Evolutionary conservation across 176 grass and related monocot species (phyloP).

Genomic region (Oryza glaberrima): DNA sequence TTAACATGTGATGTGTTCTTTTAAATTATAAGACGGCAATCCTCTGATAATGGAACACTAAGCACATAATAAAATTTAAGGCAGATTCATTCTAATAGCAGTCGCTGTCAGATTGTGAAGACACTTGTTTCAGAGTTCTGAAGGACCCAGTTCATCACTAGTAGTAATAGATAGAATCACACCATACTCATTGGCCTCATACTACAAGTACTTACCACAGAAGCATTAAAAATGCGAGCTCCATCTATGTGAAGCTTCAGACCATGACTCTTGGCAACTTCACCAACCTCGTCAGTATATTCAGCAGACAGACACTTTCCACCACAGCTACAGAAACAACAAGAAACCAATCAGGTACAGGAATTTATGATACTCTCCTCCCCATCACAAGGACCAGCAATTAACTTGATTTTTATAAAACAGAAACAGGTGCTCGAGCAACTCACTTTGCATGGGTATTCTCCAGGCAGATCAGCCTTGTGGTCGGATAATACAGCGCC

Average conservation of each 20-base stretch:
- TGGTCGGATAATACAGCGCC: constrained; percentile 73
- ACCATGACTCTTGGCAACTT: constrained; percentile 68
- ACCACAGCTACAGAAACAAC: constrained; percentile 54
- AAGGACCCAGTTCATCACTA: not conserved
- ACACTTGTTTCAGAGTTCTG: not conserved
- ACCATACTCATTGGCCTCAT: not conserved
- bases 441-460: constrained; percentile 97
- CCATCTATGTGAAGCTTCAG: constrained; percentile 96
- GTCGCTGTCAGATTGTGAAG: not conserved
- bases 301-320: constrained; percentile 77
- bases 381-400: not conserved
- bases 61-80: not conserved
- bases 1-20: not conserved
- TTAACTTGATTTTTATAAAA: not conserved
- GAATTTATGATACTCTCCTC: not conserved
- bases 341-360: not conserved
- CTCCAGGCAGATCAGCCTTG: constrained; percentile 91
- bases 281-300: constrained; percentile 84
- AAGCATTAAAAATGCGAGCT: constrained; percentile 95
- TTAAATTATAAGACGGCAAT: not conserved
- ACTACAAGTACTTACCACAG: constrained; percentile 66
- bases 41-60: not conserved
- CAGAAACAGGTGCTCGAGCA: not conserved
- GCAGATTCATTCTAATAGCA: not conserved
- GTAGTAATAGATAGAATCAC: not conserved